phyloP scores from a whole-genome alignment of 768 basidiomycete genomes.

The Mycena alexandri region DNA sequence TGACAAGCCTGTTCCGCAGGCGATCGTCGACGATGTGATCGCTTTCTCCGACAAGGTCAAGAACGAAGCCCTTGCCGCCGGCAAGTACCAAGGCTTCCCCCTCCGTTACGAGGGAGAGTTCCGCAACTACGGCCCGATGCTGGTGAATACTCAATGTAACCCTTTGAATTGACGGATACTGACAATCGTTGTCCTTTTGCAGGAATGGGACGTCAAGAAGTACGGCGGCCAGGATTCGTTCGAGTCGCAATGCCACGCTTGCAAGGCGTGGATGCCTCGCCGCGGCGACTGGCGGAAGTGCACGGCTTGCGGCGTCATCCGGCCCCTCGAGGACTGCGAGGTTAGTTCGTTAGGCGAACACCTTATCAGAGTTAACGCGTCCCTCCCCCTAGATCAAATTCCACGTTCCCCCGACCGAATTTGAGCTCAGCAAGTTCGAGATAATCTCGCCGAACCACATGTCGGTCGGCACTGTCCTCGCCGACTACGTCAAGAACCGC shows the following conservation, averaged over 20 bases:
- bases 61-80: conserved; percentile 31
- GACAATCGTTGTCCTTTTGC: not conserved
- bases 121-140: conserved; percentile 30
- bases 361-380: not conserved
- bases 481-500: conserved; percentile 30
- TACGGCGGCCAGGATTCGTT: conserved; percentile 28
- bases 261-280: conserved; percentile 29
- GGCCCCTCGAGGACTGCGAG: conserved; percentile 34
- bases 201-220: conserved; percentile 34
- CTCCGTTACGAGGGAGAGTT: conserved; percentile 34
- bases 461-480: conserved; percentile 31
- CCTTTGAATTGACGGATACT: not conserved
- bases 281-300: conserved; percentile 36
- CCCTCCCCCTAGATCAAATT: conserved; percentile 21
- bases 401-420: conserved; percentile 30
- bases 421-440: conserved; percentile 34
- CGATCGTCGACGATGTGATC: conserved; percentile 33
- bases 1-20: conserved; percentile 33
- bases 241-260: conserved; percentile 30
- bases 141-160: not conserved
- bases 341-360: not conserved
- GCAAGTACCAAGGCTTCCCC: conserved; percentile 34
- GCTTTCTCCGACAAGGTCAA: conserved; percentile 34
- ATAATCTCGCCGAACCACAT: conserved; percentile 28
- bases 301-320: conserved; percentile 32